Evolutionary conservation across 306 rosid species (phyloP).

Genomic region (Fagus crenata): DNA sequence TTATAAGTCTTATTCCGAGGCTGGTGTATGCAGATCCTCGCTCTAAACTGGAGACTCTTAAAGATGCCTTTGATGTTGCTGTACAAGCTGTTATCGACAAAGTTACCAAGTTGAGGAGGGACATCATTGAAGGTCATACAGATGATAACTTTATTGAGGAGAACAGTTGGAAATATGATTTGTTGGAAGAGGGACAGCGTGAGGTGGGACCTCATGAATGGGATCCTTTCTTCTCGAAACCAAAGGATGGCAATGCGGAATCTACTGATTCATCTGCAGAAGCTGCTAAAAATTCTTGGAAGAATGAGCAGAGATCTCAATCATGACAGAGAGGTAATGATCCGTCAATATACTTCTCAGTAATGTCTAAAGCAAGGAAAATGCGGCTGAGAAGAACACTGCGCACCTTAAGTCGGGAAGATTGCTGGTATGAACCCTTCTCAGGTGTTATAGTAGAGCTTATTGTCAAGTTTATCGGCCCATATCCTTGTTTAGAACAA

Average conservation of each 20-base stretch:
- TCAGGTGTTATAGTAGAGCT: slow-evolving; percentile 9
- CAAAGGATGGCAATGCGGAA: slow-evolving; percentile 67
- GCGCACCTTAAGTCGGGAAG: neutral
- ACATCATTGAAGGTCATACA: slow-evolving; percentile 56
- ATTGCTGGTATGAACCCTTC: neutral
- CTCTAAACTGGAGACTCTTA: slow-evolving; percentile 70
- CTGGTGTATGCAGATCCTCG: slow-evolving; percentile 95
- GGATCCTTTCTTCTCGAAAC: slow-evolving; percentile 99
- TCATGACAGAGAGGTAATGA: slow-evolving; percentile 31
- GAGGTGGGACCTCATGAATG: slow-evolving; percentile 96
- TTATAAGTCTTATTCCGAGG: slow-evolving; percentile 78
- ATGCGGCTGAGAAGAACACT: neutral
- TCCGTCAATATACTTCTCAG: neutral
- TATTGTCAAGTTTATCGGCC: slow-evolving; percentile 7
- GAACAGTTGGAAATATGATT: slow-evolving; percentile 93
- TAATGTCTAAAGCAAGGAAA: neutral
- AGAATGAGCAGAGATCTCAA: slow-evolving; percentile 63
- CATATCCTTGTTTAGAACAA: slow-evolving; percentile 24
- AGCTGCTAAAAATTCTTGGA: slow-evolving; percentile 89
- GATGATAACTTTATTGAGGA: slow-evolving; percentile 85
- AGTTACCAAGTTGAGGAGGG: slow-evolving; percentile 79
- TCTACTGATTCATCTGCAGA: slow-evolving; percentile 59
- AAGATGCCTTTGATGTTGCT: slow-evolving; percentile 92
- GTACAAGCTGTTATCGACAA: slow-evolving; percentile 79
- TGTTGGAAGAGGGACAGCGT: slow-evolving; percentile 83